phyloP scores from a whole-genome alignment of 2,329 filamentous ascomycete genomes.

The Paracorniculantispora psalliotae region DNA sequence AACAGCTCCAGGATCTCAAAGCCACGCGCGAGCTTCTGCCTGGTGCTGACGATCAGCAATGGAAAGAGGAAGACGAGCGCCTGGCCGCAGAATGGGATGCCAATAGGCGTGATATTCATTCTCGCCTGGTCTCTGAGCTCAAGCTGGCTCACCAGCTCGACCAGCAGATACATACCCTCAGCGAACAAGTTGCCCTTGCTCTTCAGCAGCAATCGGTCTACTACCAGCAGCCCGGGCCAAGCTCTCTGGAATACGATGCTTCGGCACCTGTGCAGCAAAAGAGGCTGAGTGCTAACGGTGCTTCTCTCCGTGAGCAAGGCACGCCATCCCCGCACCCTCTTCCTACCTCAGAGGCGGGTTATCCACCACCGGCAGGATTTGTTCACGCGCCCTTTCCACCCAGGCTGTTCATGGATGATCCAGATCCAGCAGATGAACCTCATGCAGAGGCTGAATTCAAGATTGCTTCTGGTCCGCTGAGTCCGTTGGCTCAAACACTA shows the following conservation, averaged over 20 bases:
- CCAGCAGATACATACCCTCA: conserved; percentile 40
- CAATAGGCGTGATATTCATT: conserved; percentile 49
- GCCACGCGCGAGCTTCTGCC: conserved; percentile 61
- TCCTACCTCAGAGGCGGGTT: conserved; percentile 35
- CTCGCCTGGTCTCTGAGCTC: conserved; percentile 42
- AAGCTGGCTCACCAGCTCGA: conserved; percentile 44
- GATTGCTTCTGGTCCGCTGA: conserved; percentile 63
- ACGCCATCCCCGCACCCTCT: conserved; percentile 36
- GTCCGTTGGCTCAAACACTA: conserved; percentile 68
- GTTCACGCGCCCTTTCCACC: conserved; percentile 47
- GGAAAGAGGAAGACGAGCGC: conserved; percentile 46
- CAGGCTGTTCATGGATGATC: conserved; percentile 43
- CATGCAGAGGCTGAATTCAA: conserved; percentile 60
- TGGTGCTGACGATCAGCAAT: conserved; percentile 56
- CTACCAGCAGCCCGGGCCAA: conserved; percentile 41
- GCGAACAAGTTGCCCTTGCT: conserved; percentile 41
- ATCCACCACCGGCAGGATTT: conserved; percentile 50
- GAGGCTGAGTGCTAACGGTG: conserved; percentile 45
- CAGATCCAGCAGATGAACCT: conserved; percentile 31
- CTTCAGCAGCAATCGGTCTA: conserved; percentile 40
- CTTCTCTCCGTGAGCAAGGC: conserved; percentile 37
- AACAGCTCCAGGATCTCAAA: conserved; percentile 70
- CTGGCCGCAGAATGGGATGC: conserved; percentile 53
- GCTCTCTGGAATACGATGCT: conserved; percentile 45
- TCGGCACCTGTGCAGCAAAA: conserved; percentile 38